A percentile compares a stretch with the other conserved stretches of the same genome.
Evolutionary conservation across 805 yeast species (phyloP).

Genomic region (Kodamaea laetipori): DNA sequence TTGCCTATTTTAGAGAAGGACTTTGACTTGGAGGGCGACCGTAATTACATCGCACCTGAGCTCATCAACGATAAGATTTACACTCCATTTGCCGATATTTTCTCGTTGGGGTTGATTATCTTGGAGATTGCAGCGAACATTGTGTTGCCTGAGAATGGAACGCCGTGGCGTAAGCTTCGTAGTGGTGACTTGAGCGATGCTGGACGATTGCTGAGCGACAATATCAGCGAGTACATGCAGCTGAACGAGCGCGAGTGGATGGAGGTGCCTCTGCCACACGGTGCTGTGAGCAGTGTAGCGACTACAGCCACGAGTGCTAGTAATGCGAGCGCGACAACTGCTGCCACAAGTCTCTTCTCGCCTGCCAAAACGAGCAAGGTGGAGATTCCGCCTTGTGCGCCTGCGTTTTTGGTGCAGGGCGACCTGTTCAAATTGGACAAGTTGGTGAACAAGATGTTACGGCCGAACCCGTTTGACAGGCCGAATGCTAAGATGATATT

Average conservation of each 20-base stretch:
- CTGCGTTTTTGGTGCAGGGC: conserved; percentile 70
- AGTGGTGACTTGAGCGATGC: conserved; percentile 96
- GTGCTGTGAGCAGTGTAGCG: conserved; percentile 4
- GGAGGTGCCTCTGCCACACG: conserved; percentile 34
- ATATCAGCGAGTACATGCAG: conserved; percentile 44
- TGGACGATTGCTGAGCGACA: conserved; percentile 67
- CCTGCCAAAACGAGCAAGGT: conserved; percentile 11
- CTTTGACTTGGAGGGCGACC: conserved; percentile 94
- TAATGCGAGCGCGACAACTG: conserved; percentile 4
- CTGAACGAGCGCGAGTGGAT: conserved; percentile 24
- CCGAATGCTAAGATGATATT: conserved; percentile 81
- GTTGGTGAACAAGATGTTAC: conserved; percentile 84
- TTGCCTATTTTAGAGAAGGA: conserved; percentile 64
- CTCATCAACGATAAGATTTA: conserved; percentile 79
- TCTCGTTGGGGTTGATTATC: conserved; percentile 90
- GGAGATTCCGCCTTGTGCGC: conserved; percentile 80
- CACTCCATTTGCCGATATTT: conserved; percentile 91
- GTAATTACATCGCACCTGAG: conserved; percentile 98
- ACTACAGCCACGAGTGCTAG: conserved; percentile 2
- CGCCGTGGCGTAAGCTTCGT: conserved; percentile 93
- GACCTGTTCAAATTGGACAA: conserved; percentile 62
- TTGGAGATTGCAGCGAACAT: conserved; percentile 96
- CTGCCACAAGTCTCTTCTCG: conserved; percentile 8
- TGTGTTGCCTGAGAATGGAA: conserved; percentile 91
- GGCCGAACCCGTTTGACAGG: conserved; percentile 76